Base-by-base conservation (phyloP, 345 rosid species). In the Hypericum perforatum region DNA sequence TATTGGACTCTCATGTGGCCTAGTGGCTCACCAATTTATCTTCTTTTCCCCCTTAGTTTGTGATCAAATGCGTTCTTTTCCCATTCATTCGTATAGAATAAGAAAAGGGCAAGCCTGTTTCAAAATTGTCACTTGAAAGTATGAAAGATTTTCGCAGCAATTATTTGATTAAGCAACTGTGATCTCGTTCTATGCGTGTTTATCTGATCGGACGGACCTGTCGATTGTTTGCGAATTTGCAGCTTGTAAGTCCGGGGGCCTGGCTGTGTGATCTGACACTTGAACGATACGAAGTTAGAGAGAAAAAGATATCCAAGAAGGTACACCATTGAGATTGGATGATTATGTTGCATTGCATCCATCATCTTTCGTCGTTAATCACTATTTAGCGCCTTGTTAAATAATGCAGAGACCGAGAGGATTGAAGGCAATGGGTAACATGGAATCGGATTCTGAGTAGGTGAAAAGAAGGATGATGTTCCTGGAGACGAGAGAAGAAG, bases 231-330 rank as follows among this genome's bases (percentile, higher is more conserved):
- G 13, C 13, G 14, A 41, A 43, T 70, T 40, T 11, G 5, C 60
- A 72, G 78, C 59, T 77, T 58, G 83, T 78, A 11, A 66, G 83
- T 39, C 83, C 83, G 0, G 83, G 83, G 10, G 47, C 80, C 6
- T 78, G 83, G 83, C 54, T 78, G 9, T 78, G 83, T 16, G 83
- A 78, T 59, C 63, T 78, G 58, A 78, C 83, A 16, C 63, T 78
- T 8, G 83, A 78, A 53, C 71, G 83, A 40, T 78, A 78, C 8
- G 80, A 78, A 59, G 83, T 78, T 7, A 66, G 83, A 45, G 83
- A 78, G 68, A 78, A 78, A 80, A 78, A 78, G 63, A 70, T 75
- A n/a, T 53, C 78, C 8, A 78, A 75, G 68, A 78, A 78, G 83
- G 83, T 78, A 67, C 3, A 1, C 32, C 32, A 32, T 9, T 16